Base-by-base conservation (phyloP, 305 asterid genomes). In the Solanum hybrid region DNA sequence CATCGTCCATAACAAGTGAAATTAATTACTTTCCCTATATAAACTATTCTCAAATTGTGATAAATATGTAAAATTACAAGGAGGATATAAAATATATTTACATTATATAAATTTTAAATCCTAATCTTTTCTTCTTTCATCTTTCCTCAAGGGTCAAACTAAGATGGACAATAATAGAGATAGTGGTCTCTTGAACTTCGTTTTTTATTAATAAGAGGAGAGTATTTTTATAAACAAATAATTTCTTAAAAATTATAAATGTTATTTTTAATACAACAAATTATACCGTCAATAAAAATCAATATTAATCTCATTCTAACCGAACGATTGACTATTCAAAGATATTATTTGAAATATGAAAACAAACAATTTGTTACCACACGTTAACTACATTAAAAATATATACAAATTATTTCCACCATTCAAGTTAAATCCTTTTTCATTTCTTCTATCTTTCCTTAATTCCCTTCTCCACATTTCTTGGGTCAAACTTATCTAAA, bases 401-500 rank as follows among this genome's bases (percentile, higher is more conserved):
- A 79, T 79, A 79, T 79, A 79, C 26, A 36, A 34, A 34, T 37
- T 1, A 80, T n/a, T 80, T 37, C 15, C 65, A n/a, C 61, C 22
- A 80, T 10, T 22, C 26, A 37, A 80, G 12, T 79, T 37, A 24
- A 80, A 36, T n/a, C 45, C 5, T 22, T 33, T 34, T 34, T 15
- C 12, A 20, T 61, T 61, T 61, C 73, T 61, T 10, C 8, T 2
- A 6, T 45, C 13, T 14, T 20, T 26, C n/a, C 26, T 1, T 39
- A 8, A 24, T 45, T 84, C 12, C 70, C 41, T 83, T 31, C 76
- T 84, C 88, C 76, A 83, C 73, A 11, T 9, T 29, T 51, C 22
- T 83, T 22, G 41, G 76, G 76, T 84, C 88, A 84, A 80, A 83
- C 75, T 10, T 31, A 31, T 45, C 88, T 36, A 57, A 29, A 29